Conservation (phyloP, 331 rosid genomes). For the Rosa hybrid region DNA sequence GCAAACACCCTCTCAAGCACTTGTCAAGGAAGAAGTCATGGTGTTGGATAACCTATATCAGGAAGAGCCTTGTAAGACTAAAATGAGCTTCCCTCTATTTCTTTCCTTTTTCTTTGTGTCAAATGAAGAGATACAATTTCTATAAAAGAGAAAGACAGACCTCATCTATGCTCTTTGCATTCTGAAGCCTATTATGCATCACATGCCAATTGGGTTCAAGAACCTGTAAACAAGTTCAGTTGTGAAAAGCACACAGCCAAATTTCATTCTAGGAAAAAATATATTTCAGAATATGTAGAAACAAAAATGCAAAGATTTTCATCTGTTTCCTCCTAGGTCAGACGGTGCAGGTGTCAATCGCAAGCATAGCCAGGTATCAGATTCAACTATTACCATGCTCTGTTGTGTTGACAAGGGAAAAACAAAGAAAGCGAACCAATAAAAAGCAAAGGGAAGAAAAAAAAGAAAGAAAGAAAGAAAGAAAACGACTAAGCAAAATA, state of each 20-base stretch:
- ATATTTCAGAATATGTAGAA: constrained; percentile 6
- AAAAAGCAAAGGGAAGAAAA: not conserved
- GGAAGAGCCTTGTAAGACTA: constrained; percentile 35
- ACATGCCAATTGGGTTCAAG: constrained; percentile 96
- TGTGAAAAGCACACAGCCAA: not conserved
- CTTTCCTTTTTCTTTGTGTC: not conserved
- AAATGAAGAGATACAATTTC: not conserved
- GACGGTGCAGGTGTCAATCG: not conserved
- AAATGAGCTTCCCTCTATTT: not conserved
- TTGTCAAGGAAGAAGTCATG: constrained; percentile 94
- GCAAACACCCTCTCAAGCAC: constrained; percentile 94
- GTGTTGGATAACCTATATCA: constrained; percentile 87
- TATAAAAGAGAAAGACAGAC: constrained; percentile 34
- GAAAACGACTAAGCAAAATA: not conserved
- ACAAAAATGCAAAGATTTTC: constrained; percentile 2
- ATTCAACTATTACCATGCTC: not conserved
- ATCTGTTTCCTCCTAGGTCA: not conserved
- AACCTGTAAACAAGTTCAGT: constrained; percentile 54
- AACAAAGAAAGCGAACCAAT: not conserved
- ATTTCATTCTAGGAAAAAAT: not conserved
- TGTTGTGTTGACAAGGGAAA: not conserved
- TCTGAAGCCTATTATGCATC: constrained; percentile 83
- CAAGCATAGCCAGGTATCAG: constrained; percentile 9
- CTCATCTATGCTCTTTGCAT: constrained; percentile 95
- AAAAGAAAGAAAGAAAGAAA: not conserved